These are phyloP conservation scores for Diospyros kaki DNA, from an alignment of 148 eudicot species.

Conservation along the genomic window DNA sequence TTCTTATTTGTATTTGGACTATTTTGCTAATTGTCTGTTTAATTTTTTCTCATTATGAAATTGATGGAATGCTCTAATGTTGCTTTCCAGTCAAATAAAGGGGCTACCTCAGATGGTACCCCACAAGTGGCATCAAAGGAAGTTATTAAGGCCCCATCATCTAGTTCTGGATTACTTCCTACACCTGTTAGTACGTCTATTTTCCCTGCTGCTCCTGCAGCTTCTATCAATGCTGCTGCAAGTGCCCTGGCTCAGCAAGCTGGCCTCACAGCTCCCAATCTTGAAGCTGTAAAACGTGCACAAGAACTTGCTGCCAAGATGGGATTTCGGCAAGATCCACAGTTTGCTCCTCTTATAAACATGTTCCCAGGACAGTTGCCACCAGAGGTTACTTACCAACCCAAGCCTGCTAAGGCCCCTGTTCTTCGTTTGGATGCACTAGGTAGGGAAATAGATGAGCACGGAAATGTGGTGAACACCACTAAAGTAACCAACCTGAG, in stretches of 20 bases:
- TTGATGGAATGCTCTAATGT: slow-evolving; percentile 12
- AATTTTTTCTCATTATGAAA: not conserved
- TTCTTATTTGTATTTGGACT: not conserved
- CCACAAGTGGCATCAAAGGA: slow-evolving; percentile 37
- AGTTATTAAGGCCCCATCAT: slow-evolving; percentile 25
- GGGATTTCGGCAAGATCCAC: slow-evolving; percentile 94
- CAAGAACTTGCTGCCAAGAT: slow-evolving; percentile 90
- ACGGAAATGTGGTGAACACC: slow-evolving; percentile 79
- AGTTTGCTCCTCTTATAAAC: slow-evolving; percentile 83
- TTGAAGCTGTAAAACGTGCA: slow-evolving; percentile 87
- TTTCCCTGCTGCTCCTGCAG: slow-evolving; percentile 27
- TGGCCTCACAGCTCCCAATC: slow-evolving; percentile 47
- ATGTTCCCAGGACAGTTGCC: slow-evolving; percentile 86
- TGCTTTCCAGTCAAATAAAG: slow-evolving; percentile 56
- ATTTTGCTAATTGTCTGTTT: not conserved
- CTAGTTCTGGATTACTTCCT: slow-evolving; percentile 31
- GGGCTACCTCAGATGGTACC: slow-evolving; percentile 28
- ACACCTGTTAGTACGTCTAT: slow-evolving; percentile 32
- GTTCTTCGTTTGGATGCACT: slow-evolving; percentile 89
- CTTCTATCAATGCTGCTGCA: slow-evolving; percentile 32
- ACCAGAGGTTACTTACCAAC: slow-evolving; percentile 59
- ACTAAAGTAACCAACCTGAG: slow-evolving; percentile 74
- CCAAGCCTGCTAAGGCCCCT: slow-evolving; percentile 91
- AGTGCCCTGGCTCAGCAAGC: slow-evolving; percentile 43
- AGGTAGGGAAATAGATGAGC: slow-evolving; percentile 96